These are phyloP conservation scores for Lyophyllum semitale DNA, from an alignment of 768 basidiomycete genomes.

Conservation along the genomic window DNA sequence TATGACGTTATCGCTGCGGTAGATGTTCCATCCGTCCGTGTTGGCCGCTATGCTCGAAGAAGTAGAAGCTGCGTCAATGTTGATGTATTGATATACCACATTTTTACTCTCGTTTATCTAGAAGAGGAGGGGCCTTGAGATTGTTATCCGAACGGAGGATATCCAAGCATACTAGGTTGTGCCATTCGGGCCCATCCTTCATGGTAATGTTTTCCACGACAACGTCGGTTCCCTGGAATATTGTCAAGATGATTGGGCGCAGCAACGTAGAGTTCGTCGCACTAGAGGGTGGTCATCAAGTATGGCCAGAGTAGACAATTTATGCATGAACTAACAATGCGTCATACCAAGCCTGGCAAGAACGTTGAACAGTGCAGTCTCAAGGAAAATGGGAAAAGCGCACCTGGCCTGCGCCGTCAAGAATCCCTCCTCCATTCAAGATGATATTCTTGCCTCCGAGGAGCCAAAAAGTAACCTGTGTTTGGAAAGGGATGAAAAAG, in stretches of 20 bases:
- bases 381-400: constrained; percentile 6
- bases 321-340: constrained; percentile 34
- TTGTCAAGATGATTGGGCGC: constrained; percentile 57
- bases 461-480: constrained; percentile 56
- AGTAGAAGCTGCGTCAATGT: constrained; percentile 46
- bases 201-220: constrained; percentile 47
- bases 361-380: background rate
- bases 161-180: constrained; percentile 40
- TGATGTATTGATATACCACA: constrained; percentile 47
- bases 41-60: constrained; percentile 45
- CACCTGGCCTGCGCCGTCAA: constrained; percentile 68
- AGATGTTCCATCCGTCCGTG: constrained; percentile 68
- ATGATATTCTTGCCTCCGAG: constrained; percentile 50
- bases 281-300: constrained; percentile 23
- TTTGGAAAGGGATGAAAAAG: constrained; percentile 56
- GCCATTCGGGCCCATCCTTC: constrained; percentile 55
- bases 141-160: background rate
- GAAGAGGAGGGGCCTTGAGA: background rate
- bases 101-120: constrained; percentile 51
- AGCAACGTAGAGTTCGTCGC: constrained; percentile 45
- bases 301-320: background rate
- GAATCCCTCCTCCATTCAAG: constrained; percentile 60
- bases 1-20: constrained; percentile 51
- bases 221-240: constrained; percentile 53
- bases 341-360: constrained; percentile 53